Evolutionary conservation across 2,329 filamentous ascomycete genomes (phyloP).

Genomic region (Cladosporium sp.): DNA sequence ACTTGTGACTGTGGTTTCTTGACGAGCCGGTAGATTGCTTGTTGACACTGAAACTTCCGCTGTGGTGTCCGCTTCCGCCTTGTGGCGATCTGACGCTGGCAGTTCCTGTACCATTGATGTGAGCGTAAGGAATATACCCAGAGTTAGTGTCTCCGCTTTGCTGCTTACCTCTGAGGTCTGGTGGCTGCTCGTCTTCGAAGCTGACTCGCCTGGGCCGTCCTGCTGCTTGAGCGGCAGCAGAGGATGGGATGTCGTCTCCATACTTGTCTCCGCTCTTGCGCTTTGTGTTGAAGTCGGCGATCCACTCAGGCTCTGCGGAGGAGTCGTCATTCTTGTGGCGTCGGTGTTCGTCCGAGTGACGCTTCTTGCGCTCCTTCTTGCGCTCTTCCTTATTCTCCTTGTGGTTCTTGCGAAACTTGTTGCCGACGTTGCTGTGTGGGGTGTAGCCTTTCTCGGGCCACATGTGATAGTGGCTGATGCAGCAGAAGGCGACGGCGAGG

Average conservation of each 20-base stretch:
- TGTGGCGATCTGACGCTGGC: neutral
- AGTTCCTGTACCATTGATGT: neutral
- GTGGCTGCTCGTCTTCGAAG: slow-evolving; percentile 3
- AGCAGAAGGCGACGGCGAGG: slow-evolving; percentile 19
- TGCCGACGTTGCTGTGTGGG: slow-evolving; percentile 21
- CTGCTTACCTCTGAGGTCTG: neutral
- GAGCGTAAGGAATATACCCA: neutral
- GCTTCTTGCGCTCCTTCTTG: slow-evolving; percentile 14
- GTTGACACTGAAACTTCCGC: neutral
- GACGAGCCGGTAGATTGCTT: neutral
- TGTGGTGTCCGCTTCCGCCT: neutral
- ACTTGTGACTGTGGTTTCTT: neutral
- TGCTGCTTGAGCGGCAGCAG: neutral
- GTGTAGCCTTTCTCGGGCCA: slow-evolving; percentile 20
- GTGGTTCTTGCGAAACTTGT: slow-evolving; percentile 15
- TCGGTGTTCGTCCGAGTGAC: neutral
- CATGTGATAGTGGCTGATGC: slow-evolving; percentile 22
- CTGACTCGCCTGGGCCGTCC: slow-evolving; percentile 1
- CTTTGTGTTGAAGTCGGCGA: slow-evolving; percentile 6
- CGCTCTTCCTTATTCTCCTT: slow-evolving; percentile 9
- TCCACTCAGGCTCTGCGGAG: slow-evolving; percentile 4
- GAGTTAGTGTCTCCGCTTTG: neutral
- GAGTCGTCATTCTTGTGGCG: neutral
- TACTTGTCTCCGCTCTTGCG: neutral
- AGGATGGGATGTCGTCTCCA: neutral